Percentiles rank a stretch among this genome's conserved stretches.
Evolutionary conservation across 2,329 filamentous ascomycete species (phyloP).

Genomic region (Epicoccum nigrum): DNA sequence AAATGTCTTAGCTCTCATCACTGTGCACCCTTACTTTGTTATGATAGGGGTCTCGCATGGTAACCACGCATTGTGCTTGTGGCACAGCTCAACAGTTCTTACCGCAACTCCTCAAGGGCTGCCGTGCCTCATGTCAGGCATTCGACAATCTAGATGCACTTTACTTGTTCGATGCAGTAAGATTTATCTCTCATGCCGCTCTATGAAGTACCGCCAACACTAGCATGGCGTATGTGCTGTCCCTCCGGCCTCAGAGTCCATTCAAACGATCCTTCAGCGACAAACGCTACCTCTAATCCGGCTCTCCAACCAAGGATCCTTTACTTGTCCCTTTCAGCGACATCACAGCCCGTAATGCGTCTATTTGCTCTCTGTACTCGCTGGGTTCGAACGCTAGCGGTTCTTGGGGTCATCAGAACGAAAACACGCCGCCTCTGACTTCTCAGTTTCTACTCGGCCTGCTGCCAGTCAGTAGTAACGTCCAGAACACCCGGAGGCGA

Average conservation of each 20-base stretch:
- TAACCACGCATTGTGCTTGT: slow-evolving; percentile 14
- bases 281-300: slow-evolving; percentile 44
- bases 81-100: slow-evolving; percentile 1
- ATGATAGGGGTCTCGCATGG: slow-evolving; percentile 20
- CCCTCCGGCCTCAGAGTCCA: slow-evolving; percentile 47
- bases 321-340: slow-evolving; percentile 35
- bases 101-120: slow-evolving; percentile 20
- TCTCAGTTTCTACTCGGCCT: slow-evolving; percentile 45
- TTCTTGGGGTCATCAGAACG: slow-evolving; percentile 33
- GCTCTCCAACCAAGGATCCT: slow-evolving; percentile 39
- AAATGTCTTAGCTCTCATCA: slow-evolving; percentile 12
- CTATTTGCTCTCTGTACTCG: slow-evolving; percentile 46
- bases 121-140: slow-evolving; percentile 31
- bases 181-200: slow-evolving; percentile 47
- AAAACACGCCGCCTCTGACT: slow-evolving; percentile 43
- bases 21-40: slow-evolving; percentile 19
- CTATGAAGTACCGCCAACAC: slow-evolving; percentile 19
- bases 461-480: slow-evolving; percentile 23
- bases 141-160: slow-evolving; percentile 36
- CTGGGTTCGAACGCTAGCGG: slow-evolving; percentile 31
- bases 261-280: slow-evolving; percentile 52
- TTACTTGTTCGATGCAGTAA: slow-evolving; percentile 25
- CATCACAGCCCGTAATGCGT: slow-evolving; percentile 41
- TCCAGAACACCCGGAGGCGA: slow-evolving; percentile 35
- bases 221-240: slow-evolving; percentile 50